Evolutionary conservation across 805 yeast genomes (phyloP), one percentile per base, ranked within the genome.

Genomic region (Maudiozyma pseudohumilis): DNA sequence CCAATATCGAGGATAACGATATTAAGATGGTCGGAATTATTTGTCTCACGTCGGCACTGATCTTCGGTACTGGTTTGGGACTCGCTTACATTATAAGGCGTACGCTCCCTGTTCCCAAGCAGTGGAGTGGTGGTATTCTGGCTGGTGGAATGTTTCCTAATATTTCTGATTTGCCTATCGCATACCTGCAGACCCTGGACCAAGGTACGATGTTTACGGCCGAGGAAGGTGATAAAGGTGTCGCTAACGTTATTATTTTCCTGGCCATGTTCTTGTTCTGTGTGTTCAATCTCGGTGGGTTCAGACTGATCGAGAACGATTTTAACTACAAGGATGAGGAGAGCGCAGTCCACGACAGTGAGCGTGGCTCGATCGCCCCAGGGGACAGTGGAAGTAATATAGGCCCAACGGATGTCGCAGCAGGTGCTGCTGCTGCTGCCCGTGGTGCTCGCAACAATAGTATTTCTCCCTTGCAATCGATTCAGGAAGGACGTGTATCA

Each of bases 171-270:
- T 64, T 81, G 34, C 92, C 92, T 1, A 80, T 81, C 45, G 88
- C 89, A 0, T 80, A 79, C 50, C 49, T 81, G 34, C 85, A 79
- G 48, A 79, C 83, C 1, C 64, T 80, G 57, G 71, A 83, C 32
- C 68, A 73, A 12, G 75, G 85, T 1, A 64, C 74, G 1, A 63
- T 70, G 6, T 78, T 87, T 48, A 64, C 78, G 0, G 49, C 64
- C 12, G 70, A 59, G 4, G 76, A 82, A 43, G 85, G 84, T 26
- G 68, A 74, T 38, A 70, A 72, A 47, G 96, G 96, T 19, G 80
- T 81, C 19, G 92, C 96, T 1, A 84, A 81, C 58, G 80, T 83
- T 16, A 80, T 87, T 50, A 78, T 87, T 24, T 82, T 80, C 48
- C 65, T 80, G 32, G 80, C 85, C 3, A 68, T 80, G 24, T 84